Percentiles rank a stretch among this genome's conserved stretches.
Conservation (phyloP, 805 yeast genomes). For the Starmera pachycereana region DNA sequence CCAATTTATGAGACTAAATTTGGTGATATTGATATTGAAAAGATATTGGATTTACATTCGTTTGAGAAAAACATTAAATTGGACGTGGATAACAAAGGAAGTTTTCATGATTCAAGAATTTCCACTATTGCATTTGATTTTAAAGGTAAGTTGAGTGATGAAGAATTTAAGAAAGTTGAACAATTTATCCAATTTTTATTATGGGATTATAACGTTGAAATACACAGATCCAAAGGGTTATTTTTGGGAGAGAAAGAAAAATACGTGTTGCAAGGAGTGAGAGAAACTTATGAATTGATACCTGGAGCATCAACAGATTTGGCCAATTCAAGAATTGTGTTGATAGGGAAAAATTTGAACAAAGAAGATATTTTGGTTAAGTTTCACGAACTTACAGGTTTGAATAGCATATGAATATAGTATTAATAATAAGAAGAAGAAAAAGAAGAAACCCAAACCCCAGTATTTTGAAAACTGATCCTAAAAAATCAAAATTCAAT, state of each 20-base stretch:
- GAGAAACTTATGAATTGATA: conserved; percentile 81
- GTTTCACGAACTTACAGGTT: conserved; percentile 15
- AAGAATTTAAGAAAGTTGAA: conserved; percentile 40
- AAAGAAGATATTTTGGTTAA: conserved; percentile 25
- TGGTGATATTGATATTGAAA: conserved; percentile 63
- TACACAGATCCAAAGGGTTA: conserved; percentile 79
- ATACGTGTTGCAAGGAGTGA: conserved; percentile 66
- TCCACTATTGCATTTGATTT: conserved; percentile 43
- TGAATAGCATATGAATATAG: not conserved
- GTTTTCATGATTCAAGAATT: conserved; percentile 41
- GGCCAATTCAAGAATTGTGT: conserved; percentile 46
- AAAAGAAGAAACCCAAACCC: not conserved
- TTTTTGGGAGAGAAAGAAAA: conserved; percentile 30
- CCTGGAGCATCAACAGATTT: conserved; percentile 31
- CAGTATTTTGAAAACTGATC: not conserved
- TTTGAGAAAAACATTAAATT: conserved; percentile 38
- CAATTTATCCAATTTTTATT: conserved; percentile 56
- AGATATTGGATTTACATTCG: conserved; percentile 70
- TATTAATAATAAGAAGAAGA: no score
- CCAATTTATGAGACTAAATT: conserved; percentile 57
- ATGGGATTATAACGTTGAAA: conserved; percentile 66
- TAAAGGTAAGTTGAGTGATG: conserved; percentile 18
- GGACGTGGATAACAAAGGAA: conserved; percentile 14
- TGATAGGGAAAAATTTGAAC: conserved; percentile 61
- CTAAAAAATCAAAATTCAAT: not conserved